Base-by-base conservation (phyloP, 1,284 basidiomycete species). In the Coriolopsis trogii region DNA sequence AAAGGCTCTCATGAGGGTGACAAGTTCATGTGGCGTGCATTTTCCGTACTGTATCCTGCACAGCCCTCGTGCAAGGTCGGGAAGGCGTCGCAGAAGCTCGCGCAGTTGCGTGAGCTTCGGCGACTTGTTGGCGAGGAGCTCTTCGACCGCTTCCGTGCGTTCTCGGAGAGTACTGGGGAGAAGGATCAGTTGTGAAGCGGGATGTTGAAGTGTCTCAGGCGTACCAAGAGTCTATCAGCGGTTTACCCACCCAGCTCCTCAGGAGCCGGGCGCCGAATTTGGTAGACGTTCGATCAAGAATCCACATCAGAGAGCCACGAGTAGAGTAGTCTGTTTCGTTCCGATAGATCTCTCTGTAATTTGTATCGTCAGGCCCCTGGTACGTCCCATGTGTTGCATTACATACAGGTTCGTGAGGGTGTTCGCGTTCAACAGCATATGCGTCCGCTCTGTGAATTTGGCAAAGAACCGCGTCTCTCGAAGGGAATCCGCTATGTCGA, bases 11-110 rank as follows among this genome's bases (percentile, higher is more conserved):
- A 98, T 76, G 15, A 98, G 75, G 4, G 84, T 73, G 0, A 85
- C 82, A 4, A 98, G 79, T 67, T 99, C 96, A 62, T 86, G 80
- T 0, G 95, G 91, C 0, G 88, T 89, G 49, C 91, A 92, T 87
- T 94, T 91, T 41, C 90, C 89, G 63, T 97, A 96, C 63, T 95
- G 93, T 42, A 98, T 89, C 25, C 93, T 77, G 51, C 89, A 91
- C 12, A 98, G 73, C 0, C 96, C 96, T 60, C 85, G 88, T 1
- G 93, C 89, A 31, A 99, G 82, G 67, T 99, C 95, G 0, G 95
- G 95, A 23, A 96, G 75, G 41, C 82, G 82, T 62, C 76, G 86
- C 39, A 97, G 72, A 10, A 89, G 69, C 34, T 84, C 77, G 10
- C 91, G 84, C 28, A 98, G 76, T 36, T 79, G 82, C 29, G 84